Conservation (phyloP, 441 rosid species). For the Populus hybrid region DNA sequence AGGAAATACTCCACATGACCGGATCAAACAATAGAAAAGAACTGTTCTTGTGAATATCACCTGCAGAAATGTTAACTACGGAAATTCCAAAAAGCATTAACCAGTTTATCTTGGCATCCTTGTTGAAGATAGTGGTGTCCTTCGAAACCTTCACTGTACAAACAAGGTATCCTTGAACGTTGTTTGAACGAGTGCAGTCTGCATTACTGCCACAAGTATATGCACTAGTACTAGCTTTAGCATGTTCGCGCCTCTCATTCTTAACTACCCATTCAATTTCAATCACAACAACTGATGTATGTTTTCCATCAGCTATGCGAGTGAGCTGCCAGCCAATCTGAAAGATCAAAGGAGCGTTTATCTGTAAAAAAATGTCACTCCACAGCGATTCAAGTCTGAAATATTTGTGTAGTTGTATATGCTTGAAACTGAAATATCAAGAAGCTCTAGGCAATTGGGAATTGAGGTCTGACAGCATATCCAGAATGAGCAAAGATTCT, state of each 20-base stretch:
- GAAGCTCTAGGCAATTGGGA: background rate
- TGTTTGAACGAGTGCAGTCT: background rate
- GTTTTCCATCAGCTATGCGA: background rate
- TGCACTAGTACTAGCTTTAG: background rate
- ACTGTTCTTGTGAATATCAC: background rate
- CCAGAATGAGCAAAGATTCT: constrained; percentile 2
- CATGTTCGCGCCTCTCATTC: background rate
- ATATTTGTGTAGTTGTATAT: background rate
- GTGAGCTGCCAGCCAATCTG: background rate
- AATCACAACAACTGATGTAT: background rate
- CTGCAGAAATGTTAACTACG: background rate
- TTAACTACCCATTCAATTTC: background rate
- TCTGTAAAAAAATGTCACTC: constrained; percentile 14
- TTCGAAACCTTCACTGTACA: too few relatives aligned
- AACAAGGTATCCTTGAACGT: background rate
- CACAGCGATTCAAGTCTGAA: constrained; percentile 2
- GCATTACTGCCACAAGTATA: background rate
- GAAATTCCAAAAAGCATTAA: background rate
- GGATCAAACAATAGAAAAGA: background rate
- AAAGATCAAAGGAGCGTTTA: background rate
- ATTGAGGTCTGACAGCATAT: constrained; percentile 12
- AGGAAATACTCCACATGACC: background rate
- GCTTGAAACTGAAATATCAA: background rate
- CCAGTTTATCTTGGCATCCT: background rate
- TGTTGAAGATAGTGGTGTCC: background rate